phyloP scores from a whole-genome alignment of 768 basidiomycete genomes.

The Termitomyces sp. region DNA sequence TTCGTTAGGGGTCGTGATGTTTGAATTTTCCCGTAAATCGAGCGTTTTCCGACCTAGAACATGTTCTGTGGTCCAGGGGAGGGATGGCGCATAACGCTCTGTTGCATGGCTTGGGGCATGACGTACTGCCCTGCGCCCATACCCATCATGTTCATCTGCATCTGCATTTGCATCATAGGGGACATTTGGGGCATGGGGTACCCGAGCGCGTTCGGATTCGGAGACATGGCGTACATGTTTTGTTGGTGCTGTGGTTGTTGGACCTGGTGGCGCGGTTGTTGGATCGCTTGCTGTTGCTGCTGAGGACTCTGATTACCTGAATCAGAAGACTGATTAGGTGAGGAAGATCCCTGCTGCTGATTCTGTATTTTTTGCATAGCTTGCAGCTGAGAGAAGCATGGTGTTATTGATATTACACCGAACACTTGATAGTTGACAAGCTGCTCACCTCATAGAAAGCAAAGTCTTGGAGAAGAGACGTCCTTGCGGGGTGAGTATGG shows the following conservation, averaged over 20 bases:
- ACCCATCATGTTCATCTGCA: slow-evolving; percentile 48
- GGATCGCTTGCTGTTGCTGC: slow-evolving; percentile 24
- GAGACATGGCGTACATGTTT: slow-evolving; percentile 41
- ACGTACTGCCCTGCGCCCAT: slow-evolving; percentile 49
- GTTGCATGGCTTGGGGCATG: slow-evolving; percentile 68
- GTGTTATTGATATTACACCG: slow-evolving; percentile 1
- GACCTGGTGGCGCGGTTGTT: slow-evolving; percentile 30
- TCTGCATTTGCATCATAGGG: slow-evolving; percentile 62
- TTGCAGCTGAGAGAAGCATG: slow-evolving; percentile 53
- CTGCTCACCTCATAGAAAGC: slow-evolving; percentile 80
- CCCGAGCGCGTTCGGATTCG: slow-evolving; percentile 49
- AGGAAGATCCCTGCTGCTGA: slow-evolving; percentile 27
- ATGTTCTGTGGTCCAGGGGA: slow-evolving; percentile 27
- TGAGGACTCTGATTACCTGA: slow-evolving; percentile 38
- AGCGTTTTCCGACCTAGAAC: slow-evolving; percentile 13
- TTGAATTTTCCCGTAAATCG: not conserved
- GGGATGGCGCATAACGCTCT: slow-evolving; percentile 83
- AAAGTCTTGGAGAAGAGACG: slow-evolving; percentile 90
- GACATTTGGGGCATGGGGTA: slow-evolving; percentile 58
- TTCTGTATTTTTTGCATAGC: slow-evolving; percentile 73
- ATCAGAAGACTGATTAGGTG: slow-evolving; percentile 33
- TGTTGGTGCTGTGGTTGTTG: slow-evolving; percentile 41
- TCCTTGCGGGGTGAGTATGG: slow-evolving; percentile 88
- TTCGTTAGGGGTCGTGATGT: slow-evolving; percentile 6
- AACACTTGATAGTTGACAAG: not conserved